Evolutionary conservation across 2,329 filamentous ascomycete species (phyloP).

Genomic region (Diplocarpon rosae): DNA sequence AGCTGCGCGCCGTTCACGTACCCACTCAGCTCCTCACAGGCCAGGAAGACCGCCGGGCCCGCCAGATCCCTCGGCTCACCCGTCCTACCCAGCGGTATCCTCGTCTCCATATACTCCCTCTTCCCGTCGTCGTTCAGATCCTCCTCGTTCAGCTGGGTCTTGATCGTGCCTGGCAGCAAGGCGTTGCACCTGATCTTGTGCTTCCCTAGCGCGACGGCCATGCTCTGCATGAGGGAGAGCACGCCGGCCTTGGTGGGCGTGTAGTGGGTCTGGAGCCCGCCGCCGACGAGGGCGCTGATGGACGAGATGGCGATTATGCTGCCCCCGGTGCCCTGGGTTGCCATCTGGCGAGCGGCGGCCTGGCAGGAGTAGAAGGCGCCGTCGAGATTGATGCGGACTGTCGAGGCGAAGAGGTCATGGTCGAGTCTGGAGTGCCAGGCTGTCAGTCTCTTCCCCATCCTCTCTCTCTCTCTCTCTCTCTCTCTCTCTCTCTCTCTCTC

Average conservation of each 20-base stretch:
- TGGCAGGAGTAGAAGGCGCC: slow-evolving; percentile 85
- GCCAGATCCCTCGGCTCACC: slow-evolving; percentile 64
- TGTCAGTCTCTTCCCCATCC: not conserved
- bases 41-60: slow-evolving; percentile 77
- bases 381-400: slow-evolving; percentile 70
- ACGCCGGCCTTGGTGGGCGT: slow-evolving; percentile 83
- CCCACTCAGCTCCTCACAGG: slow-evolving; percentile 63
- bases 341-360: slow-evolving; percentile 77
- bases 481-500: not conserved
- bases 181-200: slow-evolving; percentile 76
- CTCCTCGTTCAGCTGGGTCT: slow-evolving; percentile 74
- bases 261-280: slow-evolving; percentile 71
- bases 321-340: slow-evolving; percentile 53
- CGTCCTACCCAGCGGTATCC: slow-evolving; percentile 69
- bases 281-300: slow-evolving; percentile 67
- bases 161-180: slow-evolving; percentile 70
- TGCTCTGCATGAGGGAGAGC: slow-evolving; percentile 70
- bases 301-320: slow-evolving; percentile 69
- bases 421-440: slow-evolving; percentile 39
- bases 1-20: slow-evolving; percentile 78
- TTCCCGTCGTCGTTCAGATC: slow-evolving; percentile 67
- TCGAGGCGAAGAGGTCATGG: slow-evolving; percentile 57
- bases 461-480: not conserved
- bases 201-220: slow-evolving; percentile 65
- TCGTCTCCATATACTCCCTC: slow-evolving; percentile 65